Percentiles rank a stretch among this genome's conserved stretches.
Conservation (phyloP, 768 basidiomycete genomes). For the Mycena leptocephala region DNA sequence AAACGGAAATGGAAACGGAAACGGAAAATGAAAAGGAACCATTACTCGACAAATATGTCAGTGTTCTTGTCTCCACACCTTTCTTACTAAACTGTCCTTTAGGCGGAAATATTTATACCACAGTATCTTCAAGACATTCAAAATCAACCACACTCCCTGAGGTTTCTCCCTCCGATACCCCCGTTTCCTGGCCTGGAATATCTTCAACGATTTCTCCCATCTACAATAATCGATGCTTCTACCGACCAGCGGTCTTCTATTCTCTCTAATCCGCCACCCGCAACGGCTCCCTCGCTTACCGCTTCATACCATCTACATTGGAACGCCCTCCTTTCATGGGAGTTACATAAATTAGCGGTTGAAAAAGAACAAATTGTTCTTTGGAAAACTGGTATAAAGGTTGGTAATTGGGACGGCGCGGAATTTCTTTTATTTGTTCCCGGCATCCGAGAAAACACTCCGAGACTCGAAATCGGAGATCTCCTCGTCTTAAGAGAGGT, state of each 20-base stretch:
- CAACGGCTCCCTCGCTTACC: conserved; percentile 25
- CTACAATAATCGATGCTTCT: conserved; percentile 52
- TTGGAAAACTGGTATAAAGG: conserved; percentile 57
- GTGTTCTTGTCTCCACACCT: conserved; percentile 20
- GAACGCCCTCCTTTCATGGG: conserved; percentile 60
- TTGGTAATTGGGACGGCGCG: conserved; percentile 54
- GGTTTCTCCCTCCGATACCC: conserved; percentile 59
- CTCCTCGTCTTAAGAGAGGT: conserved; percentile 63
- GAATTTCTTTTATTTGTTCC: conserved; percentile 57
- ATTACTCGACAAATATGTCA: conserved; percentile 63
- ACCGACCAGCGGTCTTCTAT: conserved; percentile 38
- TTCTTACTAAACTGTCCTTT: not conserved
- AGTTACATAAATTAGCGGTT: conserved; percentile 58
- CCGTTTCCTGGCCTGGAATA: conserved; percentile 60
- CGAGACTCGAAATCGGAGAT: conserved; percentile 62
- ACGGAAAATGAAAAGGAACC: conserved; percentile 39
- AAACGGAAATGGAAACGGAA: conserved; percentile 19
- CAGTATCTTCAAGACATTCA: conserved; percentile 67
- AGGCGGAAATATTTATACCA: conserved; percentile 67
- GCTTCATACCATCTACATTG: conserved; percentile 58
- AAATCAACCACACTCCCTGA: conserved; percentile 59
- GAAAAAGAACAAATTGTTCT: conserved; percentile 63
- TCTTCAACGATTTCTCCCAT: conserved; percentile 58
- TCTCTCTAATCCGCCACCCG: conserved; percentile 34
- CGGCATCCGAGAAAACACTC: conserved; percentile 60